phyloP scores from a whole-genome alignment of 2,329 filamentous ascomycete species.

The Pseudogymnoascus sp. region DNA sequence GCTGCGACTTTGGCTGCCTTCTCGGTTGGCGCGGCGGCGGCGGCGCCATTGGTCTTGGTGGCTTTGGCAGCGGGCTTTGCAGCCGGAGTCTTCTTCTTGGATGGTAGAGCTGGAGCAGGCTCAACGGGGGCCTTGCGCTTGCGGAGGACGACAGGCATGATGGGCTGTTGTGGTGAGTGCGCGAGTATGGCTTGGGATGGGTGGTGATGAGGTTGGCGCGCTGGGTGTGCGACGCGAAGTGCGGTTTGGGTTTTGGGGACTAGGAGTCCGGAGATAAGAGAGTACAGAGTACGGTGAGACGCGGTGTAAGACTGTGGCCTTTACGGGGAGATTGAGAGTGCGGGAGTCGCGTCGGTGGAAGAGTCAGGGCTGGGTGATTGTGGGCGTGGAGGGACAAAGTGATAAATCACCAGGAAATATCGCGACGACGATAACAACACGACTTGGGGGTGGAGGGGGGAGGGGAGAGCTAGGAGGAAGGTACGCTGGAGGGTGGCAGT shows the following conservation, averaged over 20 bases:
- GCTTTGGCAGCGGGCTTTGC: conserved; percentile 27
- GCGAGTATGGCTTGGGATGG: background rate
- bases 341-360: background rate
- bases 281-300: background rate
- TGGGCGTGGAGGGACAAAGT: background rate
- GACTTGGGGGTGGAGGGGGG: background rate
- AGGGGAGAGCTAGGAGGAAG: background rate
- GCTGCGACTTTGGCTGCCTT: conserved; percentile 34
- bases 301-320: background rate
- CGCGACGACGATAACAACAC: background rate
- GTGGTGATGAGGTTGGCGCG: background rate
- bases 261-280: background rate
- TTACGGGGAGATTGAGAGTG: background rate
- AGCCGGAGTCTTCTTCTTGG: conserved; percentile 37
- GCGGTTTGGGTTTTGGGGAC: background rate
- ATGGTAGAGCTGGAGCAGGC: conserved; percentile 38
- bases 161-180: conserved; percentile 17
- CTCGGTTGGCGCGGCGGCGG: conserved; percentile 13
- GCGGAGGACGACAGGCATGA: conserved; percentile 50
- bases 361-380: background rate
- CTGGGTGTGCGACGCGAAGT: background rate
- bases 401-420: background rate
- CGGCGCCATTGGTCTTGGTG: conserved; percentile 21
- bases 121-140: conserved; percentile 52
- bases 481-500: background rate